Base-by-base conservation (phyloP, 2,329 filamentous ascomycete genomes). In the Keithomyces neogunnii region DNA sequence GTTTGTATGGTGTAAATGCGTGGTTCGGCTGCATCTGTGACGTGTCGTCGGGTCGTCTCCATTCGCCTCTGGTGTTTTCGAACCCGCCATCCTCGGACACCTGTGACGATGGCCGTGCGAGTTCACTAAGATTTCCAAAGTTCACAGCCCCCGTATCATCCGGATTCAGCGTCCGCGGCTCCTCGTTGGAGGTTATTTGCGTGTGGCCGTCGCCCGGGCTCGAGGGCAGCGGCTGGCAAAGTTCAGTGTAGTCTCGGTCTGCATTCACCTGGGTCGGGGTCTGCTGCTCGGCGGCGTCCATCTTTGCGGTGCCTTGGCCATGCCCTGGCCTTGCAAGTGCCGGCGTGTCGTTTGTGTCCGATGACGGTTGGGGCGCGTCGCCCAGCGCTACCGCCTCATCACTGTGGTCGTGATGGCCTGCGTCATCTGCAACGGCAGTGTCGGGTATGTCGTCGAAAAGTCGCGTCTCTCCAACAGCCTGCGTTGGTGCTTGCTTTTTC, bases 211-310 rank as follows among this genome's bases (percentile, higher is more conserved):
- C 56, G 38, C 54, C 47, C 13, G 62, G 60, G 47, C 63, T 69
- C 51, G 54, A 66, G 35, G 53, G 65, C 8, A 62, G 47, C 31
- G 63, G 47, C 9, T 62, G 55, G 53, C 56, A 66, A 54, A 63
- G 75, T 69, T 56, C 70, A 65, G 74, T 73, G 57, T 82, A 82
- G 63, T 80, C 79, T 38, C 78, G 74, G 45, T 71, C 77, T 44
- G 75, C 72, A 56, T 82, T 82, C 52, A 72, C 67, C 62, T 82
- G 79, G 1, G 79, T 82, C 1, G 75, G 74, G 8, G 77, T 78
- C 51, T 75, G 71, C 40, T 76, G 73, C 9, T 19, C 19, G 19
- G 75, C 77, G n/a, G 63, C 66, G 33, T 75, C 69, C 67, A 72
- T 76, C 48, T 66, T 54, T 39, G 43, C 29, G 10, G 4, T 39